A percentile compares a stretch with the other conserved stretches of the same genome.
Evolutionary conservation across 192 early-diverging fungal species (phyloP).

Genomic region (Gryganskiella cystojenkinii): DNA sequence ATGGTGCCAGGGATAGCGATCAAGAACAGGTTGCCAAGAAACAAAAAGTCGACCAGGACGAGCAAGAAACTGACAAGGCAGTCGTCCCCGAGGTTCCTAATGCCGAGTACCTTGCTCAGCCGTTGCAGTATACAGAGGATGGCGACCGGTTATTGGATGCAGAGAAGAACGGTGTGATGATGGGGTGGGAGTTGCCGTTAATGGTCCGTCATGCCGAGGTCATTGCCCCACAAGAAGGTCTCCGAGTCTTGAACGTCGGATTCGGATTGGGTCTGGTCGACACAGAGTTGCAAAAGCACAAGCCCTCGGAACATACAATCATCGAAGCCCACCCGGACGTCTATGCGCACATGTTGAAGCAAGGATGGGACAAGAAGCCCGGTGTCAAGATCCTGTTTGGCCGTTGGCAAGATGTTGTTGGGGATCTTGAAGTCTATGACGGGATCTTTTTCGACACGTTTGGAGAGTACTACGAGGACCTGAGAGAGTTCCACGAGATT

Average conservation of each 20-base stretch:
- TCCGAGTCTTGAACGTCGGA: slow-evolving; percentile 78
- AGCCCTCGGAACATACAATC: slow-evolving; percentile 84
- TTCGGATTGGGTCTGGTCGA: slow-evolving; percentile 97
- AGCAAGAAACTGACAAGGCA: no score
- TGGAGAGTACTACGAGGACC: slow-evolving; percentile 93
- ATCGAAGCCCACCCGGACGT: slow-evolving; percentile 99
- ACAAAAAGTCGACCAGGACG: slow-evolving; percentile 36
- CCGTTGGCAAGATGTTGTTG: slow-evolving; percentile 90
- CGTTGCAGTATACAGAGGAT: slow-evolving; percentile 79
- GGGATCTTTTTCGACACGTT: slow-evolving; percentile 97
- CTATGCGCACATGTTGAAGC: slow-evolving; percentile 82
- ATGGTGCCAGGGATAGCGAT: not conserved
- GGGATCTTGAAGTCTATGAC: slow-evolving; percentile 82
- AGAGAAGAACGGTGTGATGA: slow-evolving; percentile 95
- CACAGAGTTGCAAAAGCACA: slow-evolving; percentile 76
- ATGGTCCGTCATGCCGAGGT: slow-evolving; percentile 91
- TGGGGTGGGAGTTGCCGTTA: slow-evolving; percentile 96
- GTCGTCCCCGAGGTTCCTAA: slow-evolving; percentile 68
- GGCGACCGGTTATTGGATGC: slow-evolving; percentile 85
- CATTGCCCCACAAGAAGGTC: slow-evolving; percentile 69
- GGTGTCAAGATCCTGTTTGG: slow-evolving; percentile 90
- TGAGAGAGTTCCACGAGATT: slow-evolving; percentile 75
- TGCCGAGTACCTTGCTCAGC: slow-evolving; percentile 80
- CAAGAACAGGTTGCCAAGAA: slow-evolving; percentile 17
- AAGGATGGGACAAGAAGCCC: slow-evolving; percentile 89